Conservation (phyloP, 2,329 filamentous ascomycete genomes). For the Verticillium tricorpus region DNA sequence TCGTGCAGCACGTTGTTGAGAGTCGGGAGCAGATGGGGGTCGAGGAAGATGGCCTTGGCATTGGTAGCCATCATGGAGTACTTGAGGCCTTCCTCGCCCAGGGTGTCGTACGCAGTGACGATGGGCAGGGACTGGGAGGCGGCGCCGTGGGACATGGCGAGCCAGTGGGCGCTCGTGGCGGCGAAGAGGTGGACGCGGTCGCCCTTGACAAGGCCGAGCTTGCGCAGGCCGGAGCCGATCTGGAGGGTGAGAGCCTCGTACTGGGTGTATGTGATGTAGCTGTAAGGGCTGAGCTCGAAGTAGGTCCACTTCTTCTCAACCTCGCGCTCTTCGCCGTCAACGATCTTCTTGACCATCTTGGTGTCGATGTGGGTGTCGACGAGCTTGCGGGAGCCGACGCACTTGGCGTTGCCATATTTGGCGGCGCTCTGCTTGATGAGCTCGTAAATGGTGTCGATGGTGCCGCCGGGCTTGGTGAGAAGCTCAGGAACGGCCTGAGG, state of each 20-base stretch:
- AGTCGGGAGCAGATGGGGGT: slow-evolving; percentile 53
- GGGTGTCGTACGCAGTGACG: slow-evolving; percentile 79
- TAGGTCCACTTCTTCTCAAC: slow-evolving; percentile 87
- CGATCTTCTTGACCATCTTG: slow-evolving; percentile 85
- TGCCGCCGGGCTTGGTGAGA: slow-evolving; percentile 53
- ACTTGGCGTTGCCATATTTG: slow-evolving; percentile 61
- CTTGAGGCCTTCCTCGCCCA: slow-evolving; percentile 69
- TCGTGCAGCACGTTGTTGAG: slow-evolving; percentile 49
- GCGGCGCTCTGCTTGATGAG: slow-evolving; percentile 64
- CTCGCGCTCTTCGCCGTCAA: slow-evolving; percentile 74
- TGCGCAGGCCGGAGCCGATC: slow-evolving; percentile 65
- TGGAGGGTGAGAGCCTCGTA: slow-evolving; percentile 67
- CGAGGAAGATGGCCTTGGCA: slow-evolving; percentile 60
- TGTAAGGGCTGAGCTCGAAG: slow-evolving; percentile 77
- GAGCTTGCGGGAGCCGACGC: slow-evolving; percentile 66
- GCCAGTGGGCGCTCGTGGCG: slow-evolving; percentile 58
- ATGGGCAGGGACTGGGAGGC: slow-evolving; percentile 76
- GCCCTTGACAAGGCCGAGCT: slow-evolving; percentile 63
- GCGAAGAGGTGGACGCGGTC: slow-evolving; percentile 78
- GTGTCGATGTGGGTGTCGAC: slow-evolving; percentile 75
- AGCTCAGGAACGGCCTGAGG: slow-evolving; percentile 58
- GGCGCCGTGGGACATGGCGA: slow-evolving; percentile 45
- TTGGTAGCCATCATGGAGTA: slow-evolving; percentile 70
- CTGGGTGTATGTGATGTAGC: slow-evolving; percentile 72
- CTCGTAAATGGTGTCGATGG: slow-evolving; percentile 71